A percentile compares a stretch with the other conserved stretches of the same genome.
Conservation (phyloP, 2,329 filamentous ascomycete species). For the Hymenoscyphus repandus region DNA sequence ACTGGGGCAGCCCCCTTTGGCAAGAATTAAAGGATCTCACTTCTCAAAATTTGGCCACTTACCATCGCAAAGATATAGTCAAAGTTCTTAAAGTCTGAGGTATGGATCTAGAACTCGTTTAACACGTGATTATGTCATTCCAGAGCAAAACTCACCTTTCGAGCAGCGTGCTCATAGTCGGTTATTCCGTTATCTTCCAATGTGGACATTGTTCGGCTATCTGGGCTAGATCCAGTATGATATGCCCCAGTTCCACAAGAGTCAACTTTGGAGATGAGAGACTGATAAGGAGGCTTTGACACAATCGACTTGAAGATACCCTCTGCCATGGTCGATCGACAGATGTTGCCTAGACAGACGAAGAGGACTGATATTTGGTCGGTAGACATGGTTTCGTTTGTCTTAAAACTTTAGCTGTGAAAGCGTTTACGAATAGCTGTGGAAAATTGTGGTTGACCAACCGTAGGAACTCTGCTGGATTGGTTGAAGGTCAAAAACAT, state of each 20-base stretch:
- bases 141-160: constrained; percentile 51
- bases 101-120: constrained; percentile 39
- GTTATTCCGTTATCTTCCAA: constrained; percentile 69
- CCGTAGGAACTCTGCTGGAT: too few relatives aligned
- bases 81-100: constrained; percentile 74
- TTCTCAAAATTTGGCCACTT: background rate
- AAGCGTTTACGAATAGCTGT: too few relatives aligned
- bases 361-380: constrained; percentile 72
- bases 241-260: constrained; percentile 88
- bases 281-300: constrained; percentile 53
- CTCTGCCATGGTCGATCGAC: constrained; percentile 90
- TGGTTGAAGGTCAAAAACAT: too few relatives aligned
- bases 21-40: background rate
- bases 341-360: constrained; percentile 97
- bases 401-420: too few relatives aligned
- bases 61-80: constrained; percentile 92
- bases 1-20: background rate
- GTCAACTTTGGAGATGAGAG: constrained; percentile 64
- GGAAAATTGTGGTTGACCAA: too few relatives aligned
- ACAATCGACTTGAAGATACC: constrained; percentile 77
- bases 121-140: background rate
- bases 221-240: constrained; percentile 71
- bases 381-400: constrained; percentile 17
- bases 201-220: constrained; percentile 77
- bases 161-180: constrained; percentile 70